Conservation (phyloP, 108 stramenopile genomes). For the Pseudonitzschia multiseries region DNA sequence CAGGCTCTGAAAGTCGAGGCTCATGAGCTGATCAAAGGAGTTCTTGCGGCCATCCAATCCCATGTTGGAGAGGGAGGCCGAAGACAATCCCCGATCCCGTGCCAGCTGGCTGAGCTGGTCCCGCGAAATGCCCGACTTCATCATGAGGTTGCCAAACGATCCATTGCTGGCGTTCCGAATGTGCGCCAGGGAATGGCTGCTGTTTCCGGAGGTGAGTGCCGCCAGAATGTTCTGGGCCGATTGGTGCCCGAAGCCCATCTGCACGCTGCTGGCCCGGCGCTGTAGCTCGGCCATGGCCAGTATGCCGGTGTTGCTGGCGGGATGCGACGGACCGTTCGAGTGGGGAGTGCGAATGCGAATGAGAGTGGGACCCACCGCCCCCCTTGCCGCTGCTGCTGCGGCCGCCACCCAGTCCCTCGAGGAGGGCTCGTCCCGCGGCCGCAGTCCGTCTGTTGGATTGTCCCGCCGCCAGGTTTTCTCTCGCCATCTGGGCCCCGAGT, state of each 20-base stretch:
- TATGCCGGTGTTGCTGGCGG: constrained; percentile 25
- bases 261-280: constrained; percentile 32
- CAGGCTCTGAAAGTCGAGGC: constrained; percentile 77
- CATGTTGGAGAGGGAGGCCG: constrained; percentile 71
- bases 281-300: constrained; percentile 56
- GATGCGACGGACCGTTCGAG: neutral
- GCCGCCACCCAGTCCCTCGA: constrained; percentile 35
- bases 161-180: constrained; percentile 66
- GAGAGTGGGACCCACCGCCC: neutral
- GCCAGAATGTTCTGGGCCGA: constrained; percentile 44
- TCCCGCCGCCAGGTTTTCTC: constrained; percentile 37
- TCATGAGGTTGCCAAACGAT: constrained; percentile 63
- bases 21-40: constrained; percentile 82
- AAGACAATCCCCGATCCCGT: constrained; percentile 47
- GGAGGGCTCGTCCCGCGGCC: constrained; percentile 68
- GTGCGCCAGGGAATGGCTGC: constrained; percentile 55
- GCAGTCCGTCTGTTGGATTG: constrained; percentile 53
- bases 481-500: constrained; percentile 41
- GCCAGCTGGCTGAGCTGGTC: constrained; percentile 73
- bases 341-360: neutral
- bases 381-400: constrained; percentile 12
- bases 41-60: constrained; percentile 41
- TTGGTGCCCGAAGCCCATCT: constrained; percentile 5
- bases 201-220: constrained; percentile 17
- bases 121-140: constrained; percentile 65